phyloP scores from a whole-genome alignment of 139 green algal species.

The Coelastrella sp. region DNA sequence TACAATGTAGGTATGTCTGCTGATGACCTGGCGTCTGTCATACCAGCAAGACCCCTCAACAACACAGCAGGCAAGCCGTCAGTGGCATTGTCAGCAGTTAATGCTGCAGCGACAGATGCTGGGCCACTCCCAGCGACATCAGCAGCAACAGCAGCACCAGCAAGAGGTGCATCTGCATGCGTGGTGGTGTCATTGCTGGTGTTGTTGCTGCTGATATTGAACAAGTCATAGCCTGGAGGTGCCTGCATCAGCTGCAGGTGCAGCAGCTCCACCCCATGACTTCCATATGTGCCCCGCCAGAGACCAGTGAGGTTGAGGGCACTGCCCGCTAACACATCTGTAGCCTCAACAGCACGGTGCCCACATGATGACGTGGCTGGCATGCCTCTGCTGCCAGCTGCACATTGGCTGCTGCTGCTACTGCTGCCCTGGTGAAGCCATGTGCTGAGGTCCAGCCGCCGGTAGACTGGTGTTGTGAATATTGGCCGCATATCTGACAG shows the following conservation, averaged over 20 bases:
- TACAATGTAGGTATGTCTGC: constrained; percentile 6
- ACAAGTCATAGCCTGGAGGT: neutral
- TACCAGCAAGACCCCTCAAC: constrained; percentile 2
- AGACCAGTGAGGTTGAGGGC: neutral
- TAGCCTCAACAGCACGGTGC: too few relatives aligned
- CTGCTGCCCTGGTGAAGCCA: neutral
- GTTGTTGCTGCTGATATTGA: neutral
- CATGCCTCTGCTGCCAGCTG: neutral
- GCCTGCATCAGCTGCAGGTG: constrained; percentile 26
- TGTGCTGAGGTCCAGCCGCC: neutral
- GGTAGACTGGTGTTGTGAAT: neutral
- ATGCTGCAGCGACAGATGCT: neutral
- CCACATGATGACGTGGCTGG: too few relatives aligned
- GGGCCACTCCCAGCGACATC: neutral
- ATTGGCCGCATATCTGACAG: neutral
- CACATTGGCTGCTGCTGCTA: constrained; percentile 11
- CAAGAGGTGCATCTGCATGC: neutral
- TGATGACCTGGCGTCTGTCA: neutral
- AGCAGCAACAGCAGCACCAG: neutral
- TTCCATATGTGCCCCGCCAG: constrained; percentile 28
- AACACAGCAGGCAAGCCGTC: constrained; percentile 11
- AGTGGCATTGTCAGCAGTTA: neutral
- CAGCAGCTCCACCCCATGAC: constrained; percentile 29
- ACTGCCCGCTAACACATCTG: neutral
- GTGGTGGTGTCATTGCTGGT: neutral